Evolutionary conservation across 2,329 filamentous ascomycete species (phyloP), one percentile per base, ranked within the genome.

Genomic region (Sporothrix schenckii): DNA sequence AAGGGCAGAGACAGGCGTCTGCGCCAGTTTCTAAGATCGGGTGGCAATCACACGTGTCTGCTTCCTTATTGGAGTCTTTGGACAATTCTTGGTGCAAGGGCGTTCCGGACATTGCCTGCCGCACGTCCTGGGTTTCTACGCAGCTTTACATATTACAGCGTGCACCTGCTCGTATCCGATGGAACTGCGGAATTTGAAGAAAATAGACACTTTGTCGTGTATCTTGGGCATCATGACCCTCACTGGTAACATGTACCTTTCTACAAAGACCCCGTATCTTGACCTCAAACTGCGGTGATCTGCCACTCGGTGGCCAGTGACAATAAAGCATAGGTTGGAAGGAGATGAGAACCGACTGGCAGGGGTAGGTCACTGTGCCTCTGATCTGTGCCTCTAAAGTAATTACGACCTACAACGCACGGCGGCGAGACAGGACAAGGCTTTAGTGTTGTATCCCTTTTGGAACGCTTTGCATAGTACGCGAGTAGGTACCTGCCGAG

Each of bases 1-100:
- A 47, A 47, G 39, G 39, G 58, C 41, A 47, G n/a, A 61, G 11
- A 47, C n/a, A 30, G 27, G 27, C 27, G 27, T 30, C 4, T 30
- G 27, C 27, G 27, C 27, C 27, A 30, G n/a, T 39, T 39, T 10
- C n/a, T n/a, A 11, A 27, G 5, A 24, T 27, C 58, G 10, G 39
- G 58, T 47, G 58, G 34, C 39, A 61, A 61, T 47, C 58, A 27
- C 58, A 61, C n/a, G 58, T 44, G n/a, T 21, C 24, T 60, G 34
- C 1, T 11, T 41, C 34, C n/a, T 13, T 24, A 4, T 53, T 14
- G 27, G 27, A 30, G 27, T 30, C 27, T 30, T 30, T 30, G 27
- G 27, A 4, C 27, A 3, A 30, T 30, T 30, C 27, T 30, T 4
- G 27, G 3, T 30, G 27, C 27, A 5, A 4, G 27, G 27, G 27